Percentiles rank a stretch among this genome's conserved stretches.
Conservation (phyloP, 352 stramenopile genomes). For the Globisporangium cederbergense region DNA sequence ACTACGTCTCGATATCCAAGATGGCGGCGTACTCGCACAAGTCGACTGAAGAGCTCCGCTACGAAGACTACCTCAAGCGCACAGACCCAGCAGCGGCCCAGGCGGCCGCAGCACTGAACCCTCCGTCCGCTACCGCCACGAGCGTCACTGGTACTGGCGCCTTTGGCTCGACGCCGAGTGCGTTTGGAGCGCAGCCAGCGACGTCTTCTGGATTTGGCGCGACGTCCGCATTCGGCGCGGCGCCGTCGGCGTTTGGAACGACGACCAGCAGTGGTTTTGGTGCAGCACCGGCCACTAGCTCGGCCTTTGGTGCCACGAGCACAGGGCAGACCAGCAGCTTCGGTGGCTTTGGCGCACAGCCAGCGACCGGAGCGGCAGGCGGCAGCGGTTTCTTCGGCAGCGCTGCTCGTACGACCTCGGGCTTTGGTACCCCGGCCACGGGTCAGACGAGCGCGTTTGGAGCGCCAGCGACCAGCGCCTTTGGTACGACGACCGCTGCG, state of each 20-base stretch:
- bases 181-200: conserved; percentile 22
- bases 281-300: conserved; percentile 10
- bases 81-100: conserved; percentile 29
- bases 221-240: conserved; percentile 25
- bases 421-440: conserved; percentile 36
- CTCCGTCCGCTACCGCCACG: conserved; percentile 26
- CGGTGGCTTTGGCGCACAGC: conserved; percentile 50
- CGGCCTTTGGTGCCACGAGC: conserved; percentile 24
- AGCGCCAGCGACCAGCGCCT: conserved; percentile 26
- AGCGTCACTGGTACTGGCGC: conserved; percentile 34
- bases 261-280: conserved; percentile 31
- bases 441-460: conserved; percentile 8
- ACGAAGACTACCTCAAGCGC: conserved; percentile 47
- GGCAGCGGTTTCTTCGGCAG: conserved; percentile 37
- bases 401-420: conserved; percentile 17
- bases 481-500: conserved; percentile 25
- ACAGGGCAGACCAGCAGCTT: conserved; percentile 24
- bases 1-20: conserved; percentile 38
- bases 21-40: conserved; percentile 42
- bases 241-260: conserved; percentile 42
- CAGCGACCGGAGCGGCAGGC: conserved; percentile 27
- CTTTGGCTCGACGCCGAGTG: conserved; percentile 31
- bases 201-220: conserved; percentile 43
- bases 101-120: conserved; percentile 40
- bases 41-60: conserved; percentile 38